Conservation (phyloP, 2,329 filamentous ascomycete species). For the Penicillium sp. region DNA sequence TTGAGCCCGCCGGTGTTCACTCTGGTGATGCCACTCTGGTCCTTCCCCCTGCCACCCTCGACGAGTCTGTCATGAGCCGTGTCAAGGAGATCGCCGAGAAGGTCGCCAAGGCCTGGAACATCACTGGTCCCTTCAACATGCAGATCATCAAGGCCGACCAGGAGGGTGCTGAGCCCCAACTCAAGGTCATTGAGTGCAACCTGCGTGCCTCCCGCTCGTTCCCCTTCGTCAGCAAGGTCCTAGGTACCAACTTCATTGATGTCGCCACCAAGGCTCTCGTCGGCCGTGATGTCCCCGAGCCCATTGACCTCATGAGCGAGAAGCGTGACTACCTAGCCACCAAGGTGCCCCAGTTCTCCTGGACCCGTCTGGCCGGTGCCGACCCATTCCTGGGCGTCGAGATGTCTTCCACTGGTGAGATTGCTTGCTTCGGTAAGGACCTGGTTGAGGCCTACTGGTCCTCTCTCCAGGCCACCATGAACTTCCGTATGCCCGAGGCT, state of each 20-base stretch:
- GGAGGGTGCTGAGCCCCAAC: constrained; percentile 71
- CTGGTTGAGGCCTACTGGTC: constrained; percentile 98
- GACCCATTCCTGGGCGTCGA: constrained; percentile 98
- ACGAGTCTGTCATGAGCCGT: constrained; percentile 76
- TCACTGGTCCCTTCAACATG: constrained; percentile 99
- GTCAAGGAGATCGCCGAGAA: constrained; percentile 96
- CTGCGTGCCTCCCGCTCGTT: constrained; percentile 96
- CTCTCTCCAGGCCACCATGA: constrained; percentile 95
- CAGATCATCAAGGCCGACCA: constrained; percentile 94
- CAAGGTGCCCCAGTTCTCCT: constrained; percentile 98
- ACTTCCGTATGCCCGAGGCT: constrained; percentile 94
- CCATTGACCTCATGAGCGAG: constrained; percentile 83
- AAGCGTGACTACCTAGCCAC: constrained; percentile 93
- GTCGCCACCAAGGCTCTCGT: constrained; percentile 91
- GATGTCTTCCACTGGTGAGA: constrained; percentile 96
- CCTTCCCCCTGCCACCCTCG: constrained; percentile 81
- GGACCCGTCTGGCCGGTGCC: constrained; percentile 95
- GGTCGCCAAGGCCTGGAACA: constrained; percentile 95
- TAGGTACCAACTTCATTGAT: constrained; percentile 96
- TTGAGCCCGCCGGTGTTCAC: constrained; percentile 97
- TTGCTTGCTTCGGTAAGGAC: constrained; percentile 97
- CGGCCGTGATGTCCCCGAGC: constrained; percentile 80
- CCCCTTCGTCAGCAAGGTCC: constrained; percentile 96
- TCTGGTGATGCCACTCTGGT: constrained; percentile 96
- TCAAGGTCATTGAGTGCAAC: constrained; percentile 99